A percentile compares a stretch with the other conserved stretches of the same genome.
Evolutionary conservation across 2,329 filamentous ascomycete genomes (phyloP).

Genomic region (Sporothrix phasma): DNA sequence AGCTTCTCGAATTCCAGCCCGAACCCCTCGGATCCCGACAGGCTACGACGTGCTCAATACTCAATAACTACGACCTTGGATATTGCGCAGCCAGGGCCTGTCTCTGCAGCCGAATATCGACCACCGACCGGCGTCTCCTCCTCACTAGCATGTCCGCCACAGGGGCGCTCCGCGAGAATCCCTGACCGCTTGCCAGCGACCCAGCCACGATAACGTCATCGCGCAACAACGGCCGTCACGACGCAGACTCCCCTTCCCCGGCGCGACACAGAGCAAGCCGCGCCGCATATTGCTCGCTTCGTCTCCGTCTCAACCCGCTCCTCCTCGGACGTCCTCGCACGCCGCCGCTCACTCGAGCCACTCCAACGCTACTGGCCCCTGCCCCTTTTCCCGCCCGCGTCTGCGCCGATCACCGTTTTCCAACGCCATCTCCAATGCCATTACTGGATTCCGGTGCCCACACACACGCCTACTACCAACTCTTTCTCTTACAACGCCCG

Average conservation of each 20-base stretch:
- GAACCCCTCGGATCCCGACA: background rate
- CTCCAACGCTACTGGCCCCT: slow-evolving; percentile 13
- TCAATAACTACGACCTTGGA: background rate
- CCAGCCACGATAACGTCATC: background rate
- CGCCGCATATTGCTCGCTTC: slow-evolving; percentile 16
- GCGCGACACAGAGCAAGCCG: slow-evolving; percentile 13
- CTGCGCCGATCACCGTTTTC: slow-evolving; percentile 18
- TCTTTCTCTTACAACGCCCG: slow-evolving; percentile 8
- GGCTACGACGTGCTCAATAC: background rate
- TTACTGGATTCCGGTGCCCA: slow-evolving; percentile 9
- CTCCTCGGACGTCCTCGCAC: background rate
- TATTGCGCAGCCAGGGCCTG: slow-evolving; percentile 1
- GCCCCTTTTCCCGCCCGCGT: slow-evolving; percentile 10
- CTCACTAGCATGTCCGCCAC: slow-evolving; percentile 3
- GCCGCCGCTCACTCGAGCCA: background rate
- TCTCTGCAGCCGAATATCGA: background rate
- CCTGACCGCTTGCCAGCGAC: background rate
- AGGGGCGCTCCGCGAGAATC: slow-evolving; percentile 6
- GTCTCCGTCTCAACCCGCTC: slow-evolving; percentile 11
- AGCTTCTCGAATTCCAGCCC: background rate
- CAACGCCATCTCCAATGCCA: slow-evolving; percentile 6
- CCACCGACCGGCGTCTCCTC: background rate
- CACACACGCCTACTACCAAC: slow-evolving; percentile 3
- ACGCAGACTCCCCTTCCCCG: background rate
- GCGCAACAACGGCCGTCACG: background rate